These are phyloP conservation scores for Trichosporon coremiiforme DNA, from an alignment of 1,284 basidiomycete genomes.

Conservation along the genomic window DNA sequence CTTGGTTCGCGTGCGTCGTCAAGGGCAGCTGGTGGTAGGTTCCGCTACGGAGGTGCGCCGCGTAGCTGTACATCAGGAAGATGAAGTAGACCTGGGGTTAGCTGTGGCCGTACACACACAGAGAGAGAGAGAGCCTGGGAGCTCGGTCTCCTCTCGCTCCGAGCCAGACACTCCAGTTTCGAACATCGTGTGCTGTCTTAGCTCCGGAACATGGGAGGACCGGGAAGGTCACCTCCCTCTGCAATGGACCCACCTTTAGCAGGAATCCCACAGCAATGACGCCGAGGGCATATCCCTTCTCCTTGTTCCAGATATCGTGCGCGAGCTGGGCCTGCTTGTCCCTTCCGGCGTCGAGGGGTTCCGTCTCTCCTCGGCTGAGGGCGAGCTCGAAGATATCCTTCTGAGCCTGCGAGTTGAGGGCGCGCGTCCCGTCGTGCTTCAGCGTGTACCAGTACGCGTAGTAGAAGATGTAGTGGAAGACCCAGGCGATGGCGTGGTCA, in stretches of 20 bases:
- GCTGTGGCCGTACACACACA: too few species aligned
- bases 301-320: constrained; percentile 80
- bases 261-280: constrained; percentile 82
- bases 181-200: too few species aligned
- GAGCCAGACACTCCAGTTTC: too few species aligned
- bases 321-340: constrained; percentile 63
- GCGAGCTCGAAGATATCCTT: constrained; percentile 68
- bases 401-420: constrained; percentile 81
- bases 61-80: constrained; percentile 88
- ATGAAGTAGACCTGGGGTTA: constrained; percentile 82
- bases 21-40: constrained; percentile 82
- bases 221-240: neutral
- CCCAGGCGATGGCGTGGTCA: constrained; percentile 89
- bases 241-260: constrained; percentile 68
- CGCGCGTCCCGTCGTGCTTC: constrained; percentile 81
- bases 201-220: too few species aligned
- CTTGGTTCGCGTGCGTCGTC: constrained; percentile 42
- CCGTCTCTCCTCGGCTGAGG: constrained; percentile 45
- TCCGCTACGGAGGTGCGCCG: constrained; percentile 85
- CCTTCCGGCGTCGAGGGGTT: constrained; percentile 60
- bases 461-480: constrained; percentile 89
- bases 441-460: constrained; percentile 86
- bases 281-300: constrained; percentile 75
- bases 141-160: too few species aligned
- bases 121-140: too few species aligned